Evolutionary conservation across 2,329 filamentous ascomycete genomes (phyloP).

Genomic region (Botrytis tulipae): DNA sequence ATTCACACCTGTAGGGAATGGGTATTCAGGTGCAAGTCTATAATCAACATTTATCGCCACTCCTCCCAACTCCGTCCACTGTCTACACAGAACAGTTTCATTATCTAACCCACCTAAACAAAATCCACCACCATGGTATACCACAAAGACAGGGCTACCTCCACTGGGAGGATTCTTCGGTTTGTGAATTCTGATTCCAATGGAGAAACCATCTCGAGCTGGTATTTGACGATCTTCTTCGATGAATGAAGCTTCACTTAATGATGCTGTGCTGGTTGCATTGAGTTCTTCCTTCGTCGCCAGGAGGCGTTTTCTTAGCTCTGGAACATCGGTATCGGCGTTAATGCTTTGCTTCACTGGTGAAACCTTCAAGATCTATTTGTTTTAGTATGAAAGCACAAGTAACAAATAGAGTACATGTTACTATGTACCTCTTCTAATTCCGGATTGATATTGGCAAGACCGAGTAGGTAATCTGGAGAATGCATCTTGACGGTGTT

Average conservation of each 20-base stretch:
- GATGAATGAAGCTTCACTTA: conserved; percentile 15
- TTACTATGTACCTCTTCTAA: conserved; percentile 24
- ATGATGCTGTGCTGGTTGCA: neutral
- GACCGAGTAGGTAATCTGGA: conserved; percentile 21
- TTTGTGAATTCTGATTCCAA: conserved; percentile 30
- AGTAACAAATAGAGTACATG: neutral
- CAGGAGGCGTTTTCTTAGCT: neutral
- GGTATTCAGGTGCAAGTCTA: conserved; percentile 47
- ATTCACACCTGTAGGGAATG: conserved; percentile 45
- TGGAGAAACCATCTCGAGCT: conserved; percentile 30
- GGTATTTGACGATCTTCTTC: conserved; percentile 32
- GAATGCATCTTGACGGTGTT: conserved; percentile 1
- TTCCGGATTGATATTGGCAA: conserved; percentile 26
- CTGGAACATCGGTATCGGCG: neutral
- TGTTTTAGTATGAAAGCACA: neutral
- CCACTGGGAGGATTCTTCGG: conserved; percentile 25
- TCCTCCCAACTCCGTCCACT: conserved; percentile 40
- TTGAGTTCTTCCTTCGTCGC: neutral
- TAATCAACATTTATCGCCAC: conserved; percentile 46
- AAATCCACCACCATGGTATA: conserved; percentile 42
- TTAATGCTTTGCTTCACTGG: neutral
- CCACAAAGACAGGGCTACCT: conserved; percentile 38
- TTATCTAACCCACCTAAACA: conserved; percentile 39
- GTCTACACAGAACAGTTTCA: conserved; percentile 39
- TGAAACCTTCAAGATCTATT: neutral